Evolutionary conservation across 176 grass and related monocot species (phyloP).

Genomic region (Cocos nucifera): DNA sequence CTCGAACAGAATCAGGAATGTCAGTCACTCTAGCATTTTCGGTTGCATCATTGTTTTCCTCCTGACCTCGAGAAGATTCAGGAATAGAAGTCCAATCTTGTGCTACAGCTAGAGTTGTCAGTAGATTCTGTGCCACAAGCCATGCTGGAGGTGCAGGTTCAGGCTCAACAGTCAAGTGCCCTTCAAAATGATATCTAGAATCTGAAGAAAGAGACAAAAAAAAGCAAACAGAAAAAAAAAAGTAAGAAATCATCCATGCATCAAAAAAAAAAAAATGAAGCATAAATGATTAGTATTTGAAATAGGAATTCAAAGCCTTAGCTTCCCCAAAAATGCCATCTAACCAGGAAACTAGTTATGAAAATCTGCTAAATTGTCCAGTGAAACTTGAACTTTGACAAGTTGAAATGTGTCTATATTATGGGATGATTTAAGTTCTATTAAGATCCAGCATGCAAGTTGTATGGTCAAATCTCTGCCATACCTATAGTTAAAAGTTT

Average conservation of each 20-base stretch:
- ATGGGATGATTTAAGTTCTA: no score
- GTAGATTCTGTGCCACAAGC: conserved; percentile 81
- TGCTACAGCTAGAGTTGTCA: conserved; percentile 24
- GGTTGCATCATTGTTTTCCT: conserved; percentile 22
- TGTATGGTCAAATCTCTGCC: no score
- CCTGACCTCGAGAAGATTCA: conserved; percentile 44
- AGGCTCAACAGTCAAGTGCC: conserved; percentile 77
- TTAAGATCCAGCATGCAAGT: no score
- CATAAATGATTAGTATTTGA: neutral
- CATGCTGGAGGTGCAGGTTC: conserved; percentile 87
- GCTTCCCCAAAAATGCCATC: no score
- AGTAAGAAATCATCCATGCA: neutral
- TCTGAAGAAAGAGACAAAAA: conserved; percentile 42
- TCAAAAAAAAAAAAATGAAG: neutral
- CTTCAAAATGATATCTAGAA: conserved; percentile 82
- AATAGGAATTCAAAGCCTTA: no score
- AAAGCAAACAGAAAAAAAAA: conserved; percentile 5
- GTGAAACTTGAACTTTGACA: no score
- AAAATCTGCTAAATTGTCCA: no score
- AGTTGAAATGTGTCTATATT: no score
- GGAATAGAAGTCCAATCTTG: conserved; percentile 45
- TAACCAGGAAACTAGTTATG: no score
- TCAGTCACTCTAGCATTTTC: conserved; percentile 15
- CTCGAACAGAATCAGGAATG: conserved; percentile 29
- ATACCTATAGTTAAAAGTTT: no score